Evolutionary conservation across 2,329 filamentous ascomycete species (phyloP).

Genomic region (Tolypocladium endophyticum): DNA sequence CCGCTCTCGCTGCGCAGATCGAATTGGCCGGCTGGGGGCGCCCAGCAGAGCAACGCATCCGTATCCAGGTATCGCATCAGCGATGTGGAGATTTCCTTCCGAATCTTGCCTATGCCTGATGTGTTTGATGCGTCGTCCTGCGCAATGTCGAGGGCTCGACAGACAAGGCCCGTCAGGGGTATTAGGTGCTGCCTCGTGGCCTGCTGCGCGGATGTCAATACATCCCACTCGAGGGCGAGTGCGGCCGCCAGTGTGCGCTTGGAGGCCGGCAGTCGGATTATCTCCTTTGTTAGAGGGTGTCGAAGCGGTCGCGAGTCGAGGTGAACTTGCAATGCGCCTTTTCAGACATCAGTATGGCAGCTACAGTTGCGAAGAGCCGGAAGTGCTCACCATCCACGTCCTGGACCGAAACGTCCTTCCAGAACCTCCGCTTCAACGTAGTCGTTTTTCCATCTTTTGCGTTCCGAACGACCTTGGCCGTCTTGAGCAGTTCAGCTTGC

Average conservation of each 20-base stretch:
- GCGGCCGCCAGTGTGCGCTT: constrained; percentile 78
- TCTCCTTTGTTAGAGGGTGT: constrained; percentile 59
- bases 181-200: constrained; percentile 80
- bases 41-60: constrained; percentile 90
- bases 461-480: constrained; percentile 36
- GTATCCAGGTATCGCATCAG: constrained; percentile 83
- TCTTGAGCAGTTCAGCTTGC: constrained; percentile 45
- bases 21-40: constrained; percentile 39
- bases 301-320: constrained; percentile 74
- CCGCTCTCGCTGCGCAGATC: constrained; percentile 34
- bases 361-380: not conserved
- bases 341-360: not conserved
- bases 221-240: constrained; percentile 89
- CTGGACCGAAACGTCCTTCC: constrained; percentile 70
- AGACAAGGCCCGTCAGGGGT: constrained; percentile 75
- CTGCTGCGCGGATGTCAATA: constrained; percentile 70
- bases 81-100: constrained; percentile 53
- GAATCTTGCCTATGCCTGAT: constrained; percentile 36
- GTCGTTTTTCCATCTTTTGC: constrained; percentile 26
- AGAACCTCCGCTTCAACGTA: constrained; percentile 63
- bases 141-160: constrained; percentile 73
- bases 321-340: constrained; percentile 47
- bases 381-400: constrained; percentile 48
- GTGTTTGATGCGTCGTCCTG: constrained; percentile 44
- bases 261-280: constrained; percentile 59